Evolutionary conservation across 331 rosid genomes (phyloP).

Genomic region (Quercus tomentella): DNA sequence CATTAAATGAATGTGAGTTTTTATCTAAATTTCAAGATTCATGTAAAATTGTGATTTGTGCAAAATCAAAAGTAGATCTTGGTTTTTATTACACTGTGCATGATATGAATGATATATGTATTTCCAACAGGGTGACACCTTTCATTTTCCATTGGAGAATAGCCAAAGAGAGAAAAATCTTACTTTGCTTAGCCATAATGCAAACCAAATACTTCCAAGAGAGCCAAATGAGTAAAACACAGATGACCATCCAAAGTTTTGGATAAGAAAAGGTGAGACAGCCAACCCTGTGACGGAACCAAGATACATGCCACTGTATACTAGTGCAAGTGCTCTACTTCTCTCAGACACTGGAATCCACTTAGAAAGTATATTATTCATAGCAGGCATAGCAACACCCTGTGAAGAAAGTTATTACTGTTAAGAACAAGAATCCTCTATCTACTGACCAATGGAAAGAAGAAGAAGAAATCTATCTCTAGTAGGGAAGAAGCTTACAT

Average conservation of each 20-base stretch:
- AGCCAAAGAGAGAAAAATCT: conserved; percentile 19
- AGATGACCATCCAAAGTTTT: conserved; percentile 88
- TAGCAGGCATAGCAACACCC: conserved; percentile 99
- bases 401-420: conserved; percentile 25
- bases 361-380: conserved; percentile 88
- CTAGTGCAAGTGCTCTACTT: conserved; percentile 93
- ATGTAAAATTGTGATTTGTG: too few relatives aligned
- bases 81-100: too few relatives aligned
- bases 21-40: too few relatives aligned
- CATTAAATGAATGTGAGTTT: too few relatives aligned
- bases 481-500: neutral
- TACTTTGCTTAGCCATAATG: conserved; percentile 74
- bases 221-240: conserved; percentile 95
- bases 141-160: conserved; percentile 9
- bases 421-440: neutral
- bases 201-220: conserved; percentile 94
- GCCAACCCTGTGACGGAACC: conserved; percentile 98
- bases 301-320: conserved; percentile 97
- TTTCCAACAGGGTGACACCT: neutral
- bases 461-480: neutral
- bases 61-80: too few relatives aligned
- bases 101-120: too few relatives aligned
- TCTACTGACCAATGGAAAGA: neutral
- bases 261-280: conserved; percentile 65
- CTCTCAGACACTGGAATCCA: conserved; percentile 99